Evolutionary conservation across 225 moss, liverwort and hornwort genomes (phyloP).

Genomic region (Rhytidiadelphus loreus): DNA sequence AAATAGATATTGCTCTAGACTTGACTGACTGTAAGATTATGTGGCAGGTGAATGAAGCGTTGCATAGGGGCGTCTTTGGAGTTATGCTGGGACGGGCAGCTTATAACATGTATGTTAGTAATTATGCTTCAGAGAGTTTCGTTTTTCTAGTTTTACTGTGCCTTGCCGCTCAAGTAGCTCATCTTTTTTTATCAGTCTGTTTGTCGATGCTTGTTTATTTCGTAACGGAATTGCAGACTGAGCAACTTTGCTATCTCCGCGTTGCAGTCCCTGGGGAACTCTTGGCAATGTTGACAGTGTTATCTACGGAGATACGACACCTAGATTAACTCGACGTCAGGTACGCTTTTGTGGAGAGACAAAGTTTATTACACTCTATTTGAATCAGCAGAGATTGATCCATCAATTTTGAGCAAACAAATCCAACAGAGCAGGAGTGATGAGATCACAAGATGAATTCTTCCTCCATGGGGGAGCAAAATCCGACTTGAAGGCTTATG

Average conservation of each 20-base stretch:
- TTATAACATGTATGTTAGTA: constrained; percentile 21
- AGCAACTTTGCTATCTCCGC: background rate
- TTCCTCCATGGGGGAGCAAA: background rate
- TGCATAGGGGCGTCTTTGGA: constrained; percentile 70
- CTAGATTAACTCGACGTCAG: constrained; percentile 67
- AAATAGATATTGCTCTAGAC: background rate
- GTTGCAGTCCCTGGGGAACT: constrained; percentile 76
- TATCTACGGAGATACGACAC: constrained; percentile 57
- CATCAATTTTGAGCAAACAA: background rate
- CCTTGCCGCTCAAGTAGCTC: background rate
- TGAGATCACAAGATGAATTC: background rate
- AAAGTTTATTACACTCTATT: background rate
- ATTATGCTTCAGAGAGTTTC: background rate
- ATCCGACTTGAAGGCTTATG: background rate
- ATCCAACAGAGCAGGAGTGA: background rate
- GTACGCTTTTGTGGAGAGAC: constrained; percentile 45
- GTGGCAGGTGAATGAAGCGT: constrained; percentile 67
- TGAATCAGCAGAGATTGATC: background rate
- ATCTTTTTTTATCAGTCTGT: background rate
- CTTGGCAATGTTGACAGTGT: constrained; percentile 69
- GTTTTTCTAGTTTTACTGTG: background rate
- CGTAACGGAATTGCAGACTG: background rate
- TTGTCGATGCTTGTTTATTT: background rate
- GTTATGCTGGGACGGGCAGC: constrained; percentile 96
- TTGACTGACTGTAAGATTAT: background rate